Conservation (phyloP, 169 alveolate genomes). For the Perkinsus olseni region DNA sequence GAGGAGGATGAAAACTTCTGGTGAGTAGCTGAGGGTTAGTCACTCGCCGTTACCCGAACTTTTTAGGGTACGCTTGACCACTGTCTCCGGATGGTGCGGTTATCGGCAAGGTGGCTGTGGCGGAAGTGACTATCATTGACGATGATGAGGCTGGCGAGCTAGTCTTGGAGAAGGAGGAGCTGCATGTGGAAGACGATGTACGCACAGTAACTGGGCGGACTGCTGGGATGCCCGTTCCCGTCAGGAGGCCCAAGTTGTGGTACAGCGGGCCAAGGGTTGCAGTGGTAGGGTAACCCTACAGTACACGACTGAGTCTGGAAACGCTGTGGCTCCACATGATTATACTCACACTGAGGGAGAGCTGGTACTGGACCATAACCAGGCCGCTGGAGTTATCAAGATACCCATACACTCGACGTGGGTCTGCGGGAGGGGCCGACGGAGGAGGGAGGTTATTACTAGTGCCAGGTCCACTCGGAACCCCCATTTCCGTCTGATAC, state of each 20-base stretch:
- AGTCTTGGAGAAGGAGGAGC: not conserved
- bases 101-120: not conserved
- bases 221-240: not conserved
- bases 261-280: not conserved
- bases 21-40: not conserved
- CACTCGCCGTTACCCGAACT: not conserved
- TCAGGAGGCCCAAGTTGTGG: not conserved
- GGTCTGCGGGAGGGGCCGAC: not conserved
- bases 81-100: not conserved
- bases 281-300: not conserved
- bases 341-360: constrained; percentile 8
- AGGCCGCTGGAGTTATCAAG: not conserved
- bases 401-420: not conserved
- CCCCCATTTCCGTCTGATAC: not conserved
- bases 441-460: too few relatives aligned
- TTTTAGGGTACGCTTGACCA: not conserved
- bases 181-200: constrained; percentile 1
- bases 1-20: constrained; percentile 9
- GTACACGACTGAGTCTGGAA: not conserved
- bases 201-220: not conserved
- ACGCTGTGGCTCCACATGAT: not conserved
- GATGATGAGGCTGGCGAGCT: constrained; percentile 18
- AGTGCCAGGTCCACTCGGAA: not conserved
- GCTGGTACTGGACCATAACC: not conserved
- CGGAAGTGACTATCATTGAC: constrained; percentile 4